These are phyloP conservation scores for Helicocarpus griseus DNA, from an alignment of 2,329 filamentous ascomycete species.

Conservation along the genomic window DNA sequence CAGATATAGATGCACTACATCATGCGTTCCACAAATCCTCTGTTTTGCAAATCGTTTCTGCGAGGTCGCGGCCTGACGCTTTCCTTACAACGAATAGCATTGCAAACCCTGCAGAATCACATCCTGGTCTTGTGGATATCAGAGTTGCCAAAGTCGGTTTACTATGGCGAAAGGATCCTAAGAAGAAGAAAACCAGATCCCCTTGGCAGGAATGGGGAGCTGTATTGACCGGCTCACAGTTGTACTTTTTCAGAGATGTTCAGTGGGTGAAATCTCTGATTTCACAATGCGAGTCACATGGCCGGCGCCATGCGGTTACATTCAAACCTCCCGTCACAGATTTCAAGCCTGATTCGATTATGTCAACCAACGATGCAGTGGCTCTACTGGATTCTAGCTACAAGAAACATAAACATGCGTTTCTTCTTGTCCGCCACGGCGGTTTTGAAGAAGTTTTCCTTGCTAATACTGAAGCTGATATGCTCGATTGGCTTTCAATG, in stretches of 20 bases:
- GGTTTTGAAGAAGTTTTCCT: conserved; percentile 84
- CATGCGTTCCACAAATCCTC: conserved; percentile 86
- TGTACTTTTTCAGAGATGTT: conserved; percentile 93
- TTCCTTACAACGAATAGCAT: conserved; percentile 85
- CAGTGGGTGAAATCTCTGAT: conserved; percentile 87
- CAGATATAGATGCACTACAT: conserved; percentile 75
- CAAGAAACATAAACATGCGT: conserved; percentile 88
- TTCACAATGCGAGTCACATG: conserved; percentile 76
- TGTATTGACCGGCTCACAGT: conserved; percentile 87
- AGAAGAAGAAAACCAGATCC: conserved; percentile 87
- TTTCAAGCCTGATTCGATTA: conserved; percentile 87
- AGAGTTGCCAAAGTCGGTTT: conserved; percentile 94
- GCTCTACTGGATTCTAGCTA: conserved; percentile 79
- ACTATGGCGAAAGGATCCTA: conserved; percentile 86
- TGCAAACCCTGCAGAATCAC: conserved; percentile 74
- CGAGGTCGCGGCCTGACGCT: conserved; percentile 83
- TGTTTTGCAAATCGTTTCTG: conserved; percentile 88
- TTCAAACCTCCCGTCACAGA: conserved; percentile 84
- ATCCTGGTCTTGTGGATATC: conserved; percentile 90
- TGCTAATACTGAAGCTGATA: conserved; percentile 79
- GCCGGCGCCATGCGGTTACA: conserved; percentile 65
- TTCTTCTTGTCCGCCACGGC: conserved; percentile 78
- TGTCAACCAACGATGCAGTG: conserved; percentile 89
- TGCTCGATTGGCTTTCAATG: conserved; percentile 95
- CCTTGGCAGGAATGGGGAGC: conserved; percentile 99